Percentiles rank a stretch among this genome's conserved stretches.
Conservation (phyloP, 257 asterid species). For the Solanum piurae region DNA sequence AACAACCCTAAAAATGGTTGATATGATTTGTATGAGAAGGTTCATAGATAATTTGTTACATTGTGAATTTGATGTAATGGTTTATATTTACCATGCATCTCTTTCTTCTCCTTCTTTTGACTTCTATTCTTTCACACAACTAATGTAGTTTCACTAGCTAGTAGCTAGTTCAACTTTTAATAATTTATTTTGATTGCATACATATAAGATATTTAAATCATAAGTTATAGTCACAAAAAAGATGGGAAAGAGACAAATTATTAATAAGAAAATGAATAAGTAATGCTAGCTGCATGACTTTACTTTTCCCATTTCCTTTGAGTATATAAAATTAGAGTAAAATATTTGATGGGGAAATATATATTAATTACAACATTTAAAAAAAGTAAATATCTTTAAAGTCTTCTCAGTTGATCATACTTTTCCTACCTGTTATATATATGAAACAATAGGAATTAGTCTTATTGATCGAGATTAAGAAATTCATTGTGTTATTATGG, state of each 20-base stretch:
- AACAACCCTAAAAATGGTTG: no score
- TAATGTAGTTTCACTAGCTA: not conserved
- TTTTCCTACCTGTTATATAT: not conserved
- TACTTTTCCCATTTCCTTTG: not conserved
- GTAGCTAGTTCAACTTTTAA: not conserved
- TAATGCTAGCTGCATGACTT: not conserved
- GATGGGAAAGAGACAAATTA: not conserved
- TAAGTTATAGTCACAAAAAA: not conserved
- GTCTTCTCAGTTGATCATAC: not conserved
- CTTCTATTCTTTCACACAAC: not conserved
- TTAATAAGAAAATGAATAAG: not conserved
- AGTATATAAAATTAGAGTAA: not conserved
- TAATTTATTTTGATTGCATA: not conserved
- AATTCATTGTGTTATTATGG: not conserved
- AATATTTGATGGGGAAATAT: not conserved
- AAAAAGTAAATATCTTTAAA: not conserved
- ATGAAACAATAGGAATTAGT: not conserved
- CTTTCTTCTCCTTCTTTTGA: not conserved
- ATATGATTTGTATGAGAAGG: not conserved
- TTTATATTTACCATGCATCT: not conserved
- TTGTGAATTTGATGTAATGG: not conserved
- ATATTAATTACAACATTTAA: not conserved
- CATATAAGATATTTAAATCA: not conserved
- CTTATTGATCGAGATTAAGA: not conserved
- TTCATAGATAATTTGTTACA: not conserved